These are phyloP conservation scores for Haemoproteus tartakovskyi DNA, from an alignment of 169 alveolate genomes.

Conservation along the genomic window DNA sequence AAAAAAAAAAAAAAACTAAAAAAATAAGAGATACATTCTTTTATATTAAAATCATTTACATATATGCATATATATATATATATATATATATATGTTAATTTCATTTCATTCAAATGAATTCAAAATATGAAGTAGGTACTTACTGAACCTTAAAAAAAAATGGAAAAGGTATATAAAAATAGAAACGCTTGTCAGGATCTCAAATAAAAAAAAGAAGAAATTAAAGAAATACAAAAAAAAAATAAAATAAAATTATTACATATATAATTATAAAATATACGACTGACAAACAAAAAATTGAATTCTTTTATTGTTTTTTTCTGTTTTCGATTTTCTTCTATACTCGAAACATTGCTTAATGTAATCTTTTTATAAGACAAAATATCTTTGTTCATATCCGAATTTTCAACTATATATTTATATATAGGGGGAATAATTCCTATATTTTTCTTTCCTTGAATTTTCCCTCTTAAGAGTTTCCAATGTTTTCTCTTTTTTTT, in stretches of 20 bases:
- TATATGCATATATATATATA: background rate
- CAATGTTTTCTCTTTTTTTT: too few species aligned
- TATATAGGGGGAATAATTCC: slow-evolving; percentile 59
- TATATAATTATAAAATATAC: too few species aligned
- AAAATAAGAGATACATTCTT: too few species aligned
- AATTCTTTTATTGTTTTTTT: too few species aligned
- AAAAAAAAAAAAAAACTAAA: too few species aligned
- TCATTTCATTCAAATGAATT: background rate
- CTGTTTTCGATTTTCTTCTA: background rate
- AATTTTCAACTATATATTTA: slow-evolving; percentile 21
- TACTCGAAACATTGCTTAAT: background rate
- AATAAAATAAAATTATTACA: background rate
- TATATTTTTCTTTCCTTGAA: background rate
- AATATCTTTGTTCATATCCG: slow-evolving; percentile 9
- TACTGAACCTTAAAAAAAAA: background rate
- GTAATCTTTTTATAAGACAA: background rate
- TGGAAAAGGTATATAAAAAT: background rate
- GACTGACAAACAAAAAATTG: too few species aligned
- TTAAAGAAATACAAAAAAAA: background rate
- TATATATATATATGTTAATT: background rate
- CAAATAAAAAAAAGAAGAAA: background rate
- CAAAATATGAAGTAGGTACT: too few species aligned
- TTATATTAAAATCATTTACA: too few species aligned
- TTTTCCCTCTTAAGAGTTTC: too few species aligned
- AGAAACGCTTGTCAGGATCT: background rate